phyloP scores from a whole-genome alignment of 2,329 filamentous ascomycete species.

The Verticillium nonalfalfae region DNA sequence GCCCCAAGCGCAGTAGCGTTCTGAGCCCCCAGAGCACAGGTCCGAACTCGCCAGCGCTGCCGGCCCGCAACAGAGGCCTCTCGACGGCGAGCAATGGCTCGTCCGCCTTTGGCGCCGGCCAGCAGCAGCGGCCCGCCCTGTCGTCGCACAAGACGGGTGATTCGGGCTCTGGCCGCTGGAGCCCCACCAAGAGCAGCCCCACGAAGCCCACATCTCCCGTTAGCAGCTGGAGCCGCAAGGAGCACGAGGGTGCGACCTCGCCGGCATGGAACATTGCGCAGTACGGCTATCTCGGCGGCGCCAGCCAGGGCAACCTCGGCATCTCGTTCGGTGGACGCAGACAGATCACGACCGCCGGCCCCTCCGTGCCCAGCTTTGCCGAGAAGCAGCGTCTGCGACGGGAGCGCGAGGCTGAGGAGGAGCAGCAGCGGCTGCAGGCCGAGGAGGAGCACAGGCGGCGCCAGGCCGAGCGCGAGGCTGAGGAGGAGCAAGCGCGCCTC shows the following conservation, averaged over 20 bases:
- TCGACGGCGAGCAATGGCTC: conserved; percentile 56
- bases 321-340: conserved; percentile 86
- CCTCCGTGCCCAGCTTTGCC: conserved; percentile 70
- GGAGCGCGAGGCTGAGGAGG: conserved; percentile 52
- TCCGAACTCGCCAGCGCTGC: conserved; percentile 21
- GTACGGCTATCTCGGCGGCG: conserved; percentile 97
- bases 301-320: conserved; percentile 90
- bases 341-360: conserved; percentile 82
- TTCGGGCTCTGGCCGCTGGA: conserved; percentile 49
- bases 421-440: conserved; percentile 47
- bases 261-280: conserved; percentile 99
- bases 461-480: conserved; percentile 40
- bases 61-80: conserved; percentile 40
- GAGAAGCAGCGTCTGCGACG: conserved; percentile 71
- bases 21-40: conserved; percentile 65
- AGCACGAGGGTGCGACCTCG: conserved; percentile 71
- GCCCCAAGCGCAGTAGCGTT: conserved; percentile 53
- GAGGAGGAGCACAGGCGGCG: conserved; percentile 45
- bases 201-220: conserved; percentile 46
- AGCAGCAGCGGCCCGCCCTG: conserved; percentile 27
- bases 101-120: conserved; percentile 32
- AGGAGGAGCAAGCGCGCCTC: conserved; percentile 54
- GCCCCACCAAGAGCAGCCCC: conserved; percentile 54
- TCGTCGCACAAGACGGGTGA: conserved; percentile 46
- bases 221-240: conserved; percentile 86